Base-by-base conservation (phyloP, 1,139 yeast species). In the Scheffersomyces stambukii region DNA sequence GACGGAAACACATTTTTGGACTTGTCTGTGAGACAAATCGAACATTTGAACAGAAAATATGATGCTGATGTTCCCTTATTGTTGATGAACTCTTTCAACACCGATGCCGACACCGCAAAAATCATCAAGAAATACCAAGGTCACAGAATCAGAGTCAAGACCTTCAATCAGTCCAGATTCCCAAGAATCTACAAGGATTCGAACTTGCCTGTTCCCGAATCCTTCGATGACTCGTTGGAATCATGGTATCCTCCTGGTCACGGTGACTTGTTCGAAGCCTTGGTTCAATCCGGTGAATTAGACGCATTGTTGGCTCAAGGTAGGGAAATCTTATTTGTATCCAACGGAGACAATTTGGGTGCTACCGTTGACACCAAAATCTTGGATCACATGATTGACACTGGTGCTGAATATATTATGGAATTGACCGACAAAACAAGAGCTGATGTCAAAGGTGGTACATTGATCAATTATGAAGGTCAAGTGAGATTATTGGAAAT, bases 371-470 rank as follows among this genome's bases (percentile, higher is more conserved):
- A 93, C 57, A 71, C 86, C 50, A 80, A 82, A 60, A 85, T 91
- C 45, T 73, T 91, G 54, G 79, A 82, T 58, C 96, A 91, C 68
- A 89, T 91, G 95, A 64, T 86, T 42, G 94, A 84, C 50, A 76
- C 95, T 26, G 81, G 81, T 31, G 78, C 96, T 33, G 97, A 93
- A 66, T 91, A 89, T 60, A 81, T 91, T 50, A 91, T 91, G 98
- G 98, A 91, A 66, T 77, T 91, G 59, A 93, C 98, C 36, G 95
- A 91, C 65, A 91, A 91, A 71, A 91, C 98, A 32, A 81, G 98
- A 63, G 98, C 98, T 27, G 98, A 91, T 60, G 98, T 91, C 52
- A 91, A 91, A 68, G 98, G 98, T 70, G 98, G 98, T 71, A 91
- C 98, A 46, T 77, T 91, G 58, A 89, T 91, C 58, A 88, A 86